A percentile compares a stretch with the other conserved stretches of the same genome.
Conservation (phyloP, 305 asterid species). For the Vinca major region DNA sequence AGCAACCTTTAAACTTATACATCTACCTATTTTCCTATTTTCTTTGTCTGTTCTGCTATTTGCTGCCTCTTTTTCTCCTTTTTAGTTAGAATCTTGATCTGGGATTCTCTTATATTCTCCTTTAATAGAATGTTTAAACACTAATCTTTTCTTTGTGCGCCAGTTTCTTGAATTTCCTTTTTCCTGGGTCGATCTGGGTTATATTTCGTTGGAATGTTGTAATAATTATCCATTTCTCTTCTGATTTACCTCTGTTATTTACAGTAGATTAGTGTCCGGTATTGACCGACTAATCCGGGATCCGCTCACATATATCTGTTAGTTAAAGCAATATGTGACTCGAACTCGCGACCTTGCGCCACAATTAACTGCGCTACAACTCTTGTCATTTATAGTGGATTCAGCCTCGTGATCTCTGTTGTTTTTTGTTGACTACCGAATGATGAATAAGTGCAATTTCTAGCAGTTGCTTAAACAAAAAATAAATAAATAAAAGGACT, state of each 20-base stretch:
- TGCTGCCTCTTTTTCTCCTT: not conserved
- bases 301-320: too few relatives aligned
- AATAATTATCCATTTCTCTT: not conserved
- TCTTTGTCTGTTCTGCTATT: not conserved
- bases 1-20: not conserved
- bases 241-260: slow-evolving; percentile 3
- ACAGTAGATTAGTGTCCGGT: too few relatives aligned
- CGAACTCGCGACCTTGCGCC: too few relatives aligned
- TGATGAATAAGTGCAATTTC: not conserved
- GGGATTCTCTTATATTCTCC: not conserved
- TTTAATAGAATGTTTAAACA: not conserved
- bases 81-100: slow-evolving; percentile 11
- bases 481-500: not conserved
- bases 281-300: too few relatives aligned
- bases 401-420: too few relatives aligned
- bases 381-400: too few relatives aligned
- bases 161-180: not conserved
- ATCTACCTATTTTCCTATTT: not conserved
- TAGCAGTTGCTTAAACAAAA: not conserved
- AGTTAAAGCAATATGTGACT: too few relatives aligned
- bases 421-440: too few relatives aligned
- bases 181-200: slow-evolving; percentile 12
- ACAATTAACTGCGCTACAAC: too few relatives aligned
- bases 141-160: not conserved
- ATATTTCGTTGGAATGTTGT: slow-evolving; percentile 7